Percentiles rank a stretch among this genome's conserved stretches.
Conservation (phyloP, 1,284 basidiomycete genomes). For the Pyrrhoderma lamaoense region DNA sequence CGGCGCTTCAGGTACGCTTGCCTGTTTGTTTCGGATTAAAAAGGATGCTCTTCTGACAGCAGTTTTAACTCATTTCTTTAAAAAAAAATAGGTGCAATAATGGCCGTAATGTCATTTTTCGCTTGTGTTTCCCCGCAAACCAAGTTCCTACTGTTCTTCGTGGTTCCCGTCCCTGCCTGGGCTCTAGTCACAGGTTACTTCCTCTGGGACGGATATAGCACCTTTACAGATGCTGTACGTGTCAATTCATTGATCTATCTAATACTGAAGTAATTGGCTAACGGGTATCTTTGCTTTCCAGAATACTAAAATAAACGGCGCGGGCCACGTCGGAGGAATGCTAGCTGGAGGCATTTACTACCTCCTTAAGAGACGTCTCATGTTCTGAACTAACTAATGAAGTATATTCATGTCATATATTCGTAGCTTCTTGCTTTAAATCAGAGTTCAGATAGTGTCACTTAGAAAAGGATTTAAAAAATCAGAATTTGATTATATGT, state of each 20-base stretch:
- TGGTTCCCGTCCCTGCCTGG: slow-evolving; percentile 85
- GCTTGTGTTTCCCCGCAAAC: slow-evolving; percentile 64
- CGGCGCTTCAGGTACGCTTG: slow-evolving; percentile 65
- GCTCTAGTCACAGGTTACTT: slow-evolving; percentile 68
- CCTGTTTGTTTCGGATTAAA: too few relatives aligned
- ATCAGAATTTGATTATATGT: too few relatives aligned
- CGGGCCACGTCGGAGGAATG: slow-evolving; percentile 77
- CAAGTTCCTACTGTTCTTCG: slow-evolving; percentile 73
- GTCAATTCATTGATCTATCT: not conserved
- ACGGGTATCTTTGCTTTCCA: slow-evolving; percentile 19
- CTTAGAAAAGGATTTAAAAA: too few relatives aligned
- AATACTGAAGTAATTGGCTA: slow-evolving; percentile 8
- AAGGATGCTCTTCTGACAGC: too few relatives aligned
- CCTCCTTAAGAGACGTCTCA: slow-evolving; percentile 17
- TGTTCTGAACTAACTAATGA: too few relatives aligned
- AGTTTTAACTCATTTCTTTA: too few relatives aligned
- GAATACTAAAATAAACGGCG: slow-evolving; percentile 53
- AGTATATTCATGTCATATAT: too few relatives aligned
- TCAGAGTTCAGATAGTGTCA: too few relatives aligned
- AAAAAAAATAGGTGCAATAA: slow-evolving; percentile 60
- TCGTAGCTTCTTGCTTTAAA: too few relatives aligned
- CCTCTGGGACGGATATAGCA: slow-evolving; percentile 55
- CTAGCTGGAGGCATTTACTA: slow-evolving; percentile 62
- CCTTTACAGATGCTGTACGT: slow-evolving; percentile 35
- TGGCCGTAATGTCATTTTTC: slow-evolving; percentile 63